A percentile compares a stretch with the other conserved stretches of the same genome.
phyloP scores from a whole-genome alignment of 75 land plant genomes.

The Sequoia sempervirens region DNA sequence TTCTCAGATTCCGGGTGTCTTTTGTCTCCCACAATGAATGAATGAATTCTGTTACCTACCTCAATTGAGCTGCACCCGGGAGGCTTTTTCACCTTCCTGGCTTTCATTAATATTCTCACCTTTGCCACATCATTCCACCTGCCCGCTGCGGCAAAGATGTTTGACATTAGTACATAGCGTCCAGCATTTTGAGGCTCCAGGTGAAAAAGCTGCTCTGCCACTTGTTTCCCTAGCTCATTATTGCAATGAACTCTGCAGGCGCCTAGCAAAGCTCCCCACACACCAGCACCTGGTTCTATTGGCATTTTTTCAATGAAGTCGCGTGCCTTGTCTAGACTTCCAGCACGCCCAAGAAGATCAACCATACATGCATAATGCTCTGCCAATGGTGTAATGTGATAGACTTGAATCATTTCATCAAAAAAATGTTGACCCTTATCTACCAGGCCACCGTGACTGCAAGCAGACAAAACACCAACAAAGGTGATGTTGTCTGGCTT shows the following conservation, averaged over 20 bases:
- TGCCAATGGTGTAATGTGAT: not conserved
- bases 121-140: conserved; percentile 9
- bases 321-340: not conserved
- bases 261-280: not conserved
- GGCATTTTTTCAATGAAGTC: conserved; percentile 1
- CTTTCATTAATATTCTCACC: conserved; percentile 8
- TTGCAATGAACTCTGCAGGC: conserved; percentile 12
- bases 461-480: not conserved
- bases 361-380: not conserved
- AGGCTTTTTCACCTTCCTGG: conserved; percentile 5
- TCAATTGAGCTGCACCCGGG: conserved; percentile 14
- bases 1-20: conserved; percentile 9
- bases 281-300: not conserved
- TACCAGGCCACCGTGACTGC: not conserved
- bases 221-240: conserved; percentile 7
- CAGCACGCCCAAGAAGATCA: not conserved
- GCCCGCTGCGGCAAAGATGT: conserved; percentile 16
- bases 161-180: conserved; percentile 14
- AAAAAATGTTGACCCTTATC: not conserved
- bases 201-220: conserved; percentile 11
- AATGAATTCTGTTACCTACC: conserved; percentile 6
- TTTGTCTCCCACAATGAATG: conserved; percentile 12
- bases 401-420: conserved; percentile 2
- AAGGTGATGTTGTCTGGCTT: conserved; percentile 1
- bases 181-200: conserved; percentile 12